These are phyloP conservation scores for Flaveria bidentis DNA, from an alignment of 129 eudicot species.

Conservation along the genomic window DNA sequence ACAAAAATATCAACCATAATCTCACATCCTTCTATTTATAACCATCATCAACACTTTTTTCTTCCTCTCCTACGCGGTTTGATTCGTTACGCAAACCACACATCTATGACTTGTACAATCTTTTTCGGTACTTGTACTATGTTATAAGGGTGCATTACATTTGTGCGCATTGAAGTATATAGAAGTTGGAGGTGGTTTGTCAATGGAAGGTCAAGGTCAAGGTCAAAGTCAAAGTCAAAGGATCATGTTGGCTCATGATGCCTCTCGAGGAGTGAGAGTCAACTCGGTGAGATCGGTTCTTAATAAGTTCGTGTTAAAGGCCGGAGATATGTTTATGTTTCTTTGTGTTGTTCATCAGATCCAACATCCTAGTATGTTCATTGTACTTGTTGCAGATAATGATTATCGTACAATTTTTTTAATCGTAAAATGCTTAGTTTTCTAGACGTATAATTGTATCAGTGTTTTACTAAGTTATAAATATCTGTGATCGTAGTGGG, in stretches of 20 bases:
- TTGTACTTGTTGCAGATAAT: neutral
- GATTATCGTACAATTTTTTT: neutral
- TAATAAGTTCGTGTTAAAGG: slow-evolving; percentile 34
- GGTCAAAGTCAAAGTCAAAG: slow-evolving; percentile 27
- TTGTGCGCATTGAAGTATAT: neutral
- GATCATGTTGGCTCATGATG: slow-evolving; percentile 49
- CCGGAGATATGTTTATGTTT: slow-evolving; percentile 42
- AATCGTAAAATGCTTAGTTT: no score
- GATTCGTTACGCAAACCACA: slow-evolving; percentile 5
- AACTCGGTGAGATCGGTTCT: slow-evolving; percentile 38
- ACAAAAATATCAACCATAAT: neutral
- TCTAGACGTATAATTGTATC: no score
- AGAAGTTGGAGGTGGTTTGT: neutral
- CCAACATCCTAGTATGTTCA: slow-evolving; percentile 34
- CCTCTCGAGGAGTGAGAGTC: slow-evolving; percentile 29
- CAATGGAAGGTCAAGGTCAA: slow-evolving; percentile 22
- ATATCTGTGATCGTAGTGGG: slow-evolving; percentile 42
- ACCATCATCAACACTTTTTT: neutral
- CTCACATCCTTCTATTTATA: neutral
- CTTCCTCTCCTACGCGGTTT: neutral
- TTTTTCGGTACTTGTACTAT: neutral
- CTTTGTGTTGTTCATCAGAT: slow-evolving; percentile 40
- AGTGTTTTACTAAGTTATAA: neutral
- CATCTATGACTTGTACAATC: slow-evolving; percentile 20
- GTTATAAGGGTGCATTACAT: neutral